Base-by-base conservation (phyloP, 2,329 filamentous ascomycete species). In the Colletotrichum euphorbiae region DNA sequence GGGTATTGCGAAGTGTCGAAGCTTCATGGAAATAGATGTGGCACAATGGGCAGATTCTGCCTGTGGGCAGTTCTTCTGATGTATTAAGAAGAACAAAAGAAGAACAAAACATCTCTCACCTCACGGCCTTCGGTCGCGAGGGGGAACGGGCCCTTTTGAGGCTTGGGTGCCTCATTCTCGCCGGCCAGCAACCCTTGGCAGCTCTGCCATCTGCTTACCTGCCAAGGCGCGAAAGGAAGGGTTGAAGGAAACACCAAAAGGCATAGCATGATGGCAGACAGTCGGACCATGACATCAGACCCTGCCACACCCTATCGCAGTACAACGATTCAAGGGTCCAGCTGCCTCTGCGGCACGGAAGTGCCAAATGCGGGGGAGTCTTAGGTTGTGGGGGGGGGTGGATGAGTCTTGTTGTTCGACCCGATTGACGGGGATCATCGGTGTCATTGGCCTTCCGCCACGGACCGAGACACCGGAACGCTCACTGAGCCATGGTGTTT, bases 241-340 rank as follows among this genome's bases (percentile, higher is more conserved):
- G 11, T 5, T 6, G 11, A 28, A 6, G 15, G 38, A 59, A 43
- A 21, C n/a, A 48, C 17, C 38, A 28, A 38, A 24, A 50, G 46
- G 46, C 48, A 42, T 31, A 31, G 46, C 59, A 54, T 62, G 50
- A 55, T 19, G 40, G 31, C 19, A 21, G 12, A 31, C 28, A 36
- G 40, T 62, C 48, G 6, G 50, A 24, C 59, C 59, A 55, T 62
- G 59, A 55, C 59, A 62, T 62, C 59, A 62, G 59, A 36, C 59
- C 57, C 45, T 38, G 31, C 28, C 40, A 21, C 19, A 24, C 8
- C 12, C 3, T 17, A 58, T 15, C 24, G n/a, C n/a, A n/a, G n/a
- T 17, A 58, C 12, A 19, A 0, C n/a, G 12, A 31, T 12, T 36
- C 36, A 19, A 55, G 46, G 36, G 36, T 38, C 48, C n/a, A 48